Base-by-base conservation (phyloP, 805 yeast genomes). In the Ogataea nitratoaversa region DNA sequence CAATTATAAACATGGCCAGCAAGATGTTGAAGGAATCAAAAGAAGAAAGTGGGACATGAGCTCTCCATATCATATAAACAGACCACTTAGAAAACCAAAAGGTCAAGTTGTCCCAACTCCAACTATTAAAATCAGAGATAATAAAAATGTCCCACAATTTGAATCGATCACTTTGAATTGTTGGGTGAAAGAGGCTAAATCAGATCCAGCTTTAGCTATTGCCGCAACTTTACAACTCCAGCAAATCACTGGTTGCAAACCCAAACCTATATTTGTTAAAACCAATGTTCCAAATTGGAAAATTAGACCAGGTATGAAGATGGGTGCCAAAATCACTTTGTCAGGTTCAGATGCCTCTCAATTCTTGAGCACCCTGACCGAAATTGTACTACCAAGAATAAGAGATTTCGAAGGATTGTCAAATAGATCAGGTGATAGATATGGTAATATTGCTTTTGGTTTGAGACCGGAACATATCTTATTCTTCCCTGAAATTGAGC, bases 241-340 rank as follows among this genome's bases (percentile, higher is more conserved):
- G 54, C 98, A 91, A 62, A 84, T 93, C 54, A 91, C 99, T n/a
- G 95, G 95, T 46, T 79, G 74, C 46, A 86, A 88, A 61, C 89
- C 97, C 29, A 67, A 71, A 45, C 74, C 83, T 19, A 68, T 88
- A 14, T 84, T 70, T 57, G 83, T 95, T 31, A 84, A 78, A 56
- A 73, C 86, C 8, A 88, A 88, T 63, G 85, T 87, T 25, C 83
- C 90, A 39, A 74, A 78, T 34, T 90, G 96, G 96, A 80, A 81
- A 51, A 73, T 90, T 40, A 79, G 97, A 63, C 80, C 80, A 36
- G 96, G 96, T 30, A 82, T 79, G 71, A 82, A 82, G 37, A 84
- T 95, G 78, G 99, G 99, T 39, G 95, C 95, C 40, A 84, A 85
- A 57, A 82, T 82, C 12, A 77, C 74, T 43, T 67, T 95, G 40